Base-by-base conservation (phyloP, 2,329 filamentous ascomycete genomes). In the Fusarium sp. region DNA sequence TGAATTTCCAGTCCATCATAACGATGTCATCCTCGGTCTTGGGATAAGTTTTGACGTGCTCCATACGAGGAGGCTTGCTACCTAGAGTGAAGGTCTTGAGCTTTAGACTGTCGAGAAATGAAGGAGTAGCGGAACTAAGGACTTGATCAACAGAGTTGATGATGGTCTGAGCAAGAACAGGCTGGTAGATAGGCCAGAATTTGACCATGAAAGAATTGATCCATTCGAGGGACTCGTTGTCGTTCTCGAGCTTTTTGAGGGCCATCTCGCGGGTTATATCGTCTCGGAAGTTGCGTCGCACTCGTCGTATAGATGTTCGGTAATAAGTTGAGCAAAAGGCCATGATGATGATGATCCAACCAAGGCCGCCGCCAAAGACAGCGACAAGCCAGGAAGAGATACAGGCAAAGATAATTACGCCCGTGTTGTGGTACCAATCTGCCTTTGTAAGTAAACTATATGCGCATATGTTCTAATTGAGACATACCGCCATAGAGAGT, bases 1-100 rank as follows among this genome's bases (percentile, higher is more conserved):
- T 98, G 82, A 99, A 99, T 78, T 97, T 97, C 96, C 96, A 99
- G 80, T 99, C 96, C 96, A 99, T 99, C 77, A 98, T 89, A 44
- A 99, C 94, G 64, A 95, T 91, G 78, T 99, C 96, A 70, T 98
- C 95, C 75, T 98, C 94, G 2, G 93, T 93, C 81, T 96, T 97
- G 63, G 95, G 95, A 76, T 99, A 98, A 1, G 96, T 97, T 86
- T 97, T 98, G 81, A 99, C 96, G 78, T 98, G 95, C 82, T 99
- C 96, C 85, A 99, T 89, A 33, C 96, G 91, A 9, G 97, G 97
- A 32, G 96, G 95, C 83, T 99, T 99, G 12, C 93, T 95, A 60
- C 96, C 96, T 17, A 99, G 88, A 0, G 95, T 93, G 80, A 99
- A 99, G 0, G 92, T 95, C 83, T 95, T 97, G 83, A 99, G 89